A percentile compares a stretch with the other conserved stretches of the same genome.
Evolutionary conservation across 495 filamentous ascomycete genomes (phyloP).

Genomic region (Pyrenula aspistea): DNA sequence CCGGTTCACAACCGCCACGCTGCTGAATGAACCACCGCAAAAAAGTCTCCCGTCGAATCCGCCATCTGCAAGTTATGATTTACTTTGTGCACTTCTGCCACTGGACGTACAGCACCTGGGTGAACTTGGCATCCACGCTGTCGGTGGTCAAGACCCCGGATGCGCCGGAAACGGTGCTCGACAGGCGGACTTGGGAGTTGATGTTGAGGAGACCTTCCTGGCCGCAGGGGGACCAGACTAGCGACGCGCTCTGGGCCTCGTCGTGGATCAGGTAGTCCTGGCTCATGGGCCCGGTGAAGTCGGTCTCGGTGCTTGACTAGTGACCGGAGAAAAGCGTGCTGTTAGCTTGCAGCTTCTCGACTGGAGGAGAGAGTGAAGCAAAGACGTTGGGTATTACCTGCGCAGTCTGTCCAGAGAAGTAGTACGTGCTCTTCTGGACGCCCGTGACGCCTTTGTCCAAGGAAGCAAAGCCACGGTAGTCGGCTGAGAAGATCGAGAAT

Average conservation of each 20-base stretch:
- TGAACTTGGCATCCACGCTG: constrained; percentile 24
- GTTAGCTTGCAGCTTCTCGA: background rate
- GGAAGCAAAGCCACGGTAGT: constrained; percentile 45
- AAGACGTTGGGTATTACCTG: no score
- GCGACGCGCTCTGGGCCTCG: constrained; percentile 10
- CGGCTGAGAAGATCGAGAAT: constrained; percentile 39
- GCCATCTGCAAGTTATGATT: no score
- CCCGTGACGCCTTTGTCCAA: constrained; percentile 41
- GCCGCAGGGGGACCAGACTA: constrained; percentile 31
- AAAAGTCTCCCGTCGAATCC: no score
- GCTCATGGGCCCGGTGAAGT: constrained; percentile 13
- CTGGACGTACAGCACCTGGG: constrained; percentile 17
- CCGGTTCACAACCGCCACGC: no score
- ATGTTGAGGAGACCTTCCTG: constrained; percentile 25
- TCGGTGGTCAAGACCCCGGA: constrained; percentile 25
- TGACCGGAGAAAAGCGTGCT: constrained; percentile 28
- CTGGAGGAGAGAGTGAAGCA: background rate
- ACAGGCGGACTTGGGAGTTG: constrained; percentile 28
- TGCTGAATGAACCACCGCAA: no score
- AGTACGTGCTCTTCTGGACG: constrained; percentile 44
- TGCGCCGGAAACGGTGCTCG: constrained; percentile 1
- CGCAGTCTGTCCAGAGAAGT: constrained; percentile 24
- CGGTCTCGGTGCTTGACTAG: constrained; percentile 13
- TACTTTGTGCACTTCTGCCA: constrained; percentile 14
- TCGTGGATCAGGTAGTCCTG: constrained; percentile 18